Percentiles rank a stretch among this genome's conserved stretches.
These are phyloP conservation scores for Aspergillus saccharolyticus DNA, from an alignment of 495 filamentous ascomycete species.

Conservation along the genomic window DNA sequence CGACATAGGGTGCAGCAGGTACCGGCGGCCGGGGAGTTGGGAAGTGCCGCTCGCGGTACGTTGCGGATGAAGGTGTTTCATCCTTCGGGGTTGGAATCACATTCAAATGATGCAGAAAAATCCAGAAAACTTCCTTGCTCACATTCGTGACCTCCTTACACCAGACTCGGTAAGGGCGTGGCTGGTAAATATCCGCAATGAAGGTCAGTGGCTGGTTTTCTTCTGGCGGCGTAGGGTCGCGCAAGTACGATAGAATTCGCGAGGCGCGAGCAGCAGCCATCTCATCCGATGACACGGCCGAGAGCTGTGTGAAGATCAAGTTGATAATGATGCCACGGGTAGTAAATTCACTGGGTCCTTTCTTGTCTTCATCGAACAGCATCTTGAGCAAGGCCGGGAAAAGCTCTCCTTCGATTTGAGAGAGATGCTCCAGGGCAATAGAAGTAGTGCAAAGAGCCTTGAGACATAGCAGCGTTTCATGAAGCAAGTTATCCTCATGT, in stretches of 20 bases:
- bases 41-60: conserved; percentile 59
- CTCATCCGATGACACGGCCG: conserved; percentile 51
- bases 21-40: conserved; percentile 84
- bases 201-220: conserved; percentile 73
- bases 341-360: conserved; percentile 92
- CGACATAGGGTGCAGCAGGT: conserved; percentile 92
- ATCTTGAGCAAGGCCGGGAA: conserved; percentile 85
- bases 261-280: conserved; percentile 50
- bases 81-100: conserved; percentile 57
- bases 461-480: conserved; percentile 87
- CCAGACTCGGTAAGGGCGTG: conserved; percentile 89
- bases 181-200: conserved; percentile 80
- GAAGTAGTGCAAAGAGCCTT: conserved; percentile 94
- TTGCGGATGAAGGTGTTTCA: conserved; percentile 26
- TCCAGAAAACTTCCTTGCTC: conserved; percentile 99
- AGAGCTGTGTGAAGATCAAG: conserved; percentile 79
- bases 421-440: conserved; percentile 73
- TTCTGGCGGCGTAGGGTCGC: conserved; percentile 73
- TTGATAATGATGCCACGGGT: conserved; percentile 84
- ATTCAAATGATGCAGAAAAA: conserved; percentile 91
- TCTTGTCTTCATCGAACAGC: conserved; percentile 94
- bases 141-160: conserved; percentile 86
- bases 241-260: conserved; percentile 69
- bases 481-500: conserved; percentile 88
- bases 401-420: conserved; percentile 68